phyloP scores from a whole-genome alignment of 116 monocot species.

The Papilionanthe hybrid region DNA sequence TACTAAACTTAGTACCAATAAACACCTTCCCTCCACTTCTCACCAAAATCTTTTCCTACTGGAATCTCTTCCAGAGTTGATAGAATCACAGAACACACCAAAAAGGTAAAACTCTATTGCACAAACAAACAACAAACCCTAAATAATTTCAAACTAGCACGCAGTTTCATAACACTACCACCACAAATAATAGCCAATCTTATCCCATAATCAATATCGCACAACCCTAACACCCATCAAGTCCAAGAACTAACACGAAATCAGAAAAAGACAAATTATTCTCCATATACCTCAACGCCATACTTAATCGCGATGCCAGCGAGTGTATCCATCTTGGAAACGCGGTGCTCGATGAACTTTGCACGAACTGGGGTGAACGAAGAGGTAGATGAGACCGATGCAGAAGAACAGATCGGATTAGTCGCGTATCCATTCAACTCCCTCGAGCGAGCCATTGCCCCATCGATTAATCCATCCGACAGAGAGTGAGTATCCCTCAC shows the following conservation, averaged over 20 bases:
- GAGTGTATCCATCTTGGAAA: conserved; percentile 57
- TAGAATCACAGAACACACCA: neutral
- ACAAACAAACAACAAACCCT: no score
- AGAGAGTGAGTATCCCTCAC: neutral
- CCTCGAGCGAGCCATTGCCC: neutral
- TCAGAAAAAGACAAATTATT: neutral
- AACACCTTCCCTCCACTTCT: neutral
- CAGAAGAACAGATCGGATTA: conserved; percentile 2
- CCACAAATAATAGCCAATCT: neutral
- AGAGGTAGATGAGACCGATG: neutral
- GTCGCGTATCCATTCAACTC: conserved; percentile 14
- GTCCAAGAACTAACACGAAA: neutral
- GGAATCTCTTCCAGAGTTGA: no score
- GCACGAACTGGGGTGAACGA: conserved; percentile 10
- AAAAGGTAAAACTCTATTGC: neutral
- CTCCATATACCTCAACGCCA: conserved; percentile 46
- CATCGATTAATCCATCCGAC: conserved; percentile 6
- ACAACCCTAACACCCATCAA: neutral
- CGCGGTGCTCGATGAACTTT: conserved; percentile 34
- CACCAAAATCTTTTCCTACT: neutral
- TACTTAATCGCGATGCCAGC: conserved; percentile 62
- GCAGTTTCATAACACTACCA: neutral
- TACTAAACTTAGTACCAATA: neutral
- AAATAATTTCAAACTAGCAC: no score
- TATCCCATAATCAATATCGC: neutral